Base-by-base conservation (phyloP, 2,329 filamentous ascomycete genomes). In the Orbilia ellipsospora region DNA sequence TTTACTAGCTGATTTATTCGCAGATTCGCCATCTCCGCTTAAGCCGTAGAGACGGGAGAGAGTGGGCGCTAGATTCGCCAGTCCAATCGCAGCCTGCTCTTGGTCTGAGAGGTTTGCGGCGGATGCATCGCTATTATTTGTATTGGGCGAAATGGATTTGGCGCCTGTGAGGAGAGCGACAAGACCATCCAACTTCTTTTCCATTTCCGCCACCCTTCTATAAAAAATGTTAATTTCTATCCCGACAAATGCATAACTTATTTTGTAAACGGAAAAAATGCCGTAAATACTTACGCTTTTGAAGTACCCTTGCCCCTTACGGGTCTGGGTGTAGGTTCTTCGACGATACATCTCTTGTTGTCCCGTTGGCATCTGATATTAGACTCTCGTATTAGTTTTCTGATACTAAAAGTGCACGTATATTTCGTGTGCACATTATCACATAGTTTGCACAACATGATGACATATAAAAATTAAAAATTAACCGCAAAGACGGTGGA, bases 1-100 rank as follows among this genome's bases (percentile, higher is more conserved):
- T 7, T 36, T 36, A 42, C 50, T 87, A 82, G 64, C 83, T 82
- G 79, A 86, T 86, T 81, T 87, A 84, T 79, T 42, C 26, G 48
- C 45, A 87, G 86, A 78, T 83, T 85, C 79, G 87, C 86, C 15
- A 84, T 87, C 82, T 84, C 84, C 64, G 31, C 64, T 55, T 31
- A 48, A 64, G 10, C 51, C 51, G 28, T 75, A 69, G 12, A 63
- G 40, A 15, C 72, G 72, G 23, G 72, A 64, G n/a, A 75, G 51
- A n/a, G 59, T 64, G 10, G 72, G 72, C 15, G 72, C 72, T 3
- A 75, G 57, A 23, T 68, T 75, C 2, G 72, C 72, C 10, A 75
- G 60, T 3, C 72, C 72, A 82, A 81, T 8, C 81, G 83, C 18
- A 81, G 81, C 4, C 79, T 80, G 40, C 78, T 80, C 56, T 64